Percentiles rank a stretch among this genome's conserved stretches.
Conservation (phyloP, 306 rosid genomes). For the Betula pendula region DNA sequence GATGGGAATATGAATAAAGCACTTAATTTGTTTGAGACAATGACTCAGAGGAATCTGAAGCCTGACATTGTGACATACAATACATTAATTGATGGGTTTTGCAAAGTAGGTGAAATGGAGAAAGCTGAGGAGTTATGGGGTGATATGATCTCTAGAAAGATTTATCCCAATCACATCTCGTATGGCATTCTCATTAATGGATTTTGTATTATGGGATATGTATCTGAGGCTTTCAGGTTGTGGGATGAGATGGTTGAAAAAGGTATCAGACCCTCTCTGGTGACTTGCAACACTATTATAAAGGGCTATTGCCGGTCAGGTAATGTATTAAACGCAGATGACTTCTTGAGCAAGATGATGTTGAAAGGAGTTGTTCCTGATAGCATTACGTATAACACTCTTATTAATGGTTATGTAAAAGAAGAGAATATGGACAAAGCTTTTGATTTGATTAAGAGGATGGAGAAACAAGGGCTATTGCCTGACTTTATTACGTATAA, state of each 20-base stretch:
- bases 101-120: conserved; percentile 80
- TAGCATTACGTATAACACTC: conserved; percentile 75
- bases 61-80: conserved; percentile 84
- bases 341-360: conserved; percentile 64
- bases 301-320: conserved; percentile 80
- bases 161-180: conserved; percentile 62
- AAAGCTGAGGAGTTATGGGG: conserved; percentile 72
- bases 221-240: conserved; percentile 62
- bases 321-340: conserved; percentile 52
- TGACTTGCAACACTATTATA: conserved; percentile 72
- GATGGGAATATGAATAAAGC: conserved; percentile 73
- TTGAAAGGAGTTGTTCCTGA: conserved; percentile 69
- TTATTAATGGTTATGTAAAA: conserved; percentile 68
- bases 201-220: conserved; percentile 63
- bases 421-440: conserved; percentile 74
- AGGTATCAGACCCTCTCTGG: conserved; percentile 62
- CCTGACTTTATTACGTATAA: conserved; percentile 75
- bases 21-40: conserved; percentile 53
- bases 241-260: conserved; percentile 89
- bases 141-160: conserved; percentile 61
- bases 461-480: conserved; percentile 70
- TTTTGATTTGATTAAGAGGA: conserved; percentile 50
- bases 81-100: conserved; percentile 81
- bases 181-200: conserved; percentile 79
- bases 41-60: conserved; percentile 62